Evolutionary conservation across 768 basidiomycete genomes (phyloP), one percentile per base, ranked within the genome.

Genomic region (Macrocybe gigantea): DNA sequence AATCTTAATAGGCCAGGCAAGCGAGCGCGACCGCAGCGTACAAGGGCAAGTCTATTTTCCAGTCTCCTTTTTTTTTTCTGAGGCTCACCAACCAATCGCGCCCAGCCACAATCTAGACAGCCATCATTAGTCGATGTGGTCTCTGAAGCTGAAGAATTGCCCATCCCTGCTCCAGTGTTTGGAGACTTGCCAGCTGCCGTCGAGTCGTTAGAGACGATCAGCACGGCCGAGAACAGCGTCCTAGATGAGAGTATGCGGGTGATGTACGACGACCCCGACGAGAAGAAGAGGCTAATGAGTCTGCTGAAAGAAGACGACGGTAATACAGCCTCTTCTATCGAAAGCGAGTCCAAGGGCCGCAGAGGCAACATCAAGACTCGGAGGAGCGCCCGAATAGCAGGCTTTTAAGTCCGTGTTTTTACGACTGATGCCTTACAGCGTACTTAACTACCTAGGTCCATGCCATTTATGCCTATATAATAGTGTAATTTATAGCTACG

Each of bases 181-280:
- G 60, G 53, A n/a, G 59, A 56, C 10, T 56, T 59, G 7, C 54
- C 60, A 22, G 56, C 54, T 35, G 56, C 56, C 3, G 62, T 57
- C 34, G 66, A 65, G 7, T 43, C 54, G 5, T 61, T 66, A 15
- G 56, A 67, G 4, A 64, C 66, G 53, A 53, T 57, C 60, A 62
- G 59, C 51, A 14, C 49, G 42, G 51, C 56, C 12, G 49, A 52
- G 31, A 41, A 45, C 29, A 60, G 67, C 14, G 62, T 55, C 22
- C 56, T 58, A 46, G 72, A 75, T n/a, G 70, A 73, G 53, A 74
- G 74, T 54, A 65, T 79, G 60, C 69, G 75, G 5, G 82, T 88
- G 7, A 71, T 69, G 49, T 88, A 87, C 52, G 83, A 84, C 58
- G 85, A 88, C 62, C 83, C 83, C 1, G 77, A 75, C 41, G 83